A percentile compares a stretch with the other conserved stretches of the same genome.
Conservation (phyloP, 129 eudicot species). For the Sambucus nigra region DNA sequence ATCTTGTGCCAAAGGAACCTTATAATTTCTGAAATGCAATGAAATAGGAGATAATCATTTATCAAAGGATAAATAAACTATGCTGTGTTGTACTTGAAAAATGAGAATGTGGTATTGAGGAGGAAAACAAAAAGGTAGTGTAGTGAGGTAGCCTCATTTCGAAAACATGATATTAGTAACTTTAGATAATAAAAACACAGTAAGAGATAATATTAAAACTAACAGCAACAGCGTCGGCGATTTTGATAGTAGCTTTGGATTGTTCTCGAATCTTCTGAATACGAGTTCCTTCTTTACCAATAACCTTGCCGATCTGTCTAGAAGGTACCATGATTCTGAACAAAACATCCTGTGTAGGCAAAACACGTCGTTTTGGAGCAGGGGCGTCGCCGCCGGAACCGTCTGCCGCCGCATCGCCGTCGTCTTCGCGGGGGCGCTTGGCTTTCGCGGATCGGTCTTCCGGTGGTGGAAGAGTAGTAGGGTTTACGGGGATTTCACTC, state of each 20-base stretch:
- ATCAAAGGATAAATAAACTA: no score
- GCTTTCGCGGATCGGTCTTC: constrained; percentile 18
- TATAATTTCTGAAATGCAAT: no score
- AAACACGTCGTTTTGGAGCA: constrained; percentile 54
- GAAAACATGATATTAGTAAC: no score
- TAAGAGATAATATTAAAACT: constrained; percentile 1
- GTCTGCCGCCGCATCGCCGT: constrained; percentile 16
- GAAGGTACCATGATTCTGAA: constrained; percentile 79
- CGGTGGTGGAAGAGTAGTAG: constrained; percentile 10
- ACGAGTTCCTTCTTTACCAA: constrained; percentile 73
- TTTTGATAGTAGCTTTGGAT: constrained; percentile 66
- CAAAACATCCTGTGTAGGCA: constrained; percentile 52
- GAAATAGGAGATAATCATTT: no score
- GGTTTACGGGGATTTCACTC: constrained; percentile 15
- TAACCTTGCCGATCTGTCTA: constrained; percentile 84
- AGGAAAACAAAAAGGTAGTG: no score
- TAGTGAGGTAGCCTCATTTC: no score
- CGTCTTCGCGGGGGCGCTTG: constrained; percentile 68
- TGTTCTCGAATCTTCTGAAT: constrained; percentile 87
- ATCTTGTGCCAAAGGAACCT: no score
- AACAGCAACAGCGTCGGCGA: constrained; percentile 83
- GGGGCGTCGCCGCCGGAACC: constrained; percentile 25
- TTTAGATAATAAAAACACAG: no score
- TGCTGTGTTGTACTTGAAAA: no score
- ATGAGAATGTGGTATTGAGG: no score